These are phyloP conservation scores for Torulaspora quercuum DNA, from an alignment of 805 yeast species.

Conservation along the genomic window DNA sequence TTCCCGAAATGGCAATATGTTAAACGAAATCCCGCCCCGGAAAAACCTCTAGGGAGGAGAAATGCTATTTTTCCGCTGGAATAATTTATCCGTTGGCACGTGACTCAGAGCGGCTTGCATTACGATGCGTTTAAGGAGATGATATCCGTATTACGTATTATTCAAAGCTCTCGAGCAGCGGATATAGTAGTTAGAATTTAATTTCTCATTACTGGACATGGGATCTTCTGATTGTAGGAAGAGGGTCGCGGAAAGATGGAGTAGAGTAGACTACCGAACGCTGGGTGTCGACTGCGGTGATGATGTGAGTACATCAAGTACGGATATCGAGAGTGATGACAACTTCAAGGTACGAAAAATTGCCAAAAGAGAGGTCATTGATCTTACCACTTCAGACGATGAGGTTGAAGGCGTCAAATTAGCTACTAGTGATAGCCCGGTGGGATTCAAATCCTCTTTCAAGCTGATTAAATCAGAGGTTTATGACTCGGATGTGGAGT, in stretches of 20 bases:
- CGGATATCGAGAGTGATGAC: constrained; percentile 5
- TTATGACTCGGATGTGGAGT: constrained; percentile 18
- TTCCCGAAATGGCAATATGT: too few species aligned
- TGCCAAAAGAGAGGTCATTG: constrained; percentile 13
- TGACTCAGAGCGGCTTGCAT: too few species aligned
- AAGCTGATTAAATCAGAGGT: constrained; percentile 25
- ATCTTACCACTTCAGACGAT: constrained; percentile 14
- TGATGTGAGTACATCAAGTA: constrained; percentile 6
- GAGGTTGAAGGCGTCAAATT: not conserved
- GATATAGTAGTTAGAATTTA: not conserved
- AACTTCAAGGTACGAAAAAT: constrained; percentile 5
- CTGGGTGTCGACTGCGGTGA: constrained; percentile 1
- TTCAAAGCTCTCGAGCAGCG: not conserved
- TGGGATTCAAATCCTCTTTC: constrained; percentile 14
- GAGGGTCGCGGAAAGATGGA: constrained; percentile 23
- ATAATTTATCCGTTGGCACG: too few species aligned
- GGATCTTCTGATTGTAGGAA: constrained; percentile 17
- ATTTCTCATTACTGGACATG: not conserved
- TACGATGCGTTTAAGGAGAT: too few species aligned
- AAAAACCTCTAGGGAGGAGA: too few species aligned
- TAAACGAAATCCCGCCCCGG: too few species aligned
- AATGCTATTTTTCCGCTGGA: too few species aligned
- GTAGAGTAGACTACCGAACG: constrained; percentile 14
- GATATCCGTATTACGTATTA: too few species aligned
- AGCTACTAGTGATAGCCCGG: not conserved